Evolutionary conservation across 192 early-diverging fungal species (phyloP).

Genomic region (Linnemannia elongata): DNA sequence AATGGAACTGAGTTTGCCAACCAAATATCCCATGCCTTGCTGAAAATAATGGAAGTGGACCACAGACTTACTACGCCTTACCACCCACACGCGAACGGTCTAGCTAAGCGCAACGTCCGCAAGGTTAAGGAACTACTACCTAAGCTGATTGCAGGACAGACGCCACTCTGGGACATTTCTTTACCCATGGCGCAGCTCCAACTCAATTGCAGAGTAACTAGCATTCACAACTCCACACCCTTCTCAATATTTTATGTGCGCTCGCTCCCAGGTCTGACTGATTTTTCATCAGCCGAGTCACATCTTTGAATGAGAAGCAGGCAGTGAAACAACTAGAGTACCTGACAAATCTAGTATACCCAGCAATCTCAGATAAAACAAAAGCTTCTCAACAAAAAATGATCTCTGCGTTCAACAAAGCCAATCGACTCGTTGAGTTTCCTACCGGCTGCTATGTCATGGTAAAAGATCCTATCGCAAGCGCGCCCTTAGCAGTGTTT

Average conservation of each 20-base stretch:
- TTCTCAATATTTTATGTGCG: slow-evolving; percentile 29
- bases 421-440: not conserved
- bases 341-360: not conserved
- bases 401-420: not conserved
- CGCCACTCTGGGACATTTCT: slow-evolving; percentile 42
- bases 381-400: not conserved
- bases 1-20: slow-evolving; percentile 63
- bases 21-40: slow-evolving; percentile 27
- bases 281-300: too few species aligned
- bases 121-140: slow-evolving; percentile 25
- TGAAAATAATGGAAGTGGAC: slow-evolving; percentile 22
- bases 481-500: not conserved
- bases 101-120: slow-evolving; percentile 52
- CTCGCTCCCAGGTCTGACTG: too few species aligned
- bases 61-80: slow-evolving; percentile 54
- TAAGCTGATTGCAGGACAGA: slow-evolving; percentile 33
- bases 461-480: not conserved
- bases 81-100: slow-evolving; percentile 59
- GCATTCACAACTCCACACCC: slow-evolving; percentile 32
- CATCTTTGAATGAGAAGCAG: too few species aligned
- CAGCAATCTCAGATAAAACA: not conserved
- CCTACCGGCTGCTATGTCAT: not conserved
- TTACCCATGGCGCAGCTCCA: slow-evolving; percentile 53
- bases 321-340: slow-evolving; percentile 19
- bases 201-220: slow-evolving; percentile 35